Percentiles rank a stretch among this genome's conserved stretches.
Evolutionary conservation across 352 stramenopile species (phyloP).

Genomic region (Ophiocytium majus): DNA sequence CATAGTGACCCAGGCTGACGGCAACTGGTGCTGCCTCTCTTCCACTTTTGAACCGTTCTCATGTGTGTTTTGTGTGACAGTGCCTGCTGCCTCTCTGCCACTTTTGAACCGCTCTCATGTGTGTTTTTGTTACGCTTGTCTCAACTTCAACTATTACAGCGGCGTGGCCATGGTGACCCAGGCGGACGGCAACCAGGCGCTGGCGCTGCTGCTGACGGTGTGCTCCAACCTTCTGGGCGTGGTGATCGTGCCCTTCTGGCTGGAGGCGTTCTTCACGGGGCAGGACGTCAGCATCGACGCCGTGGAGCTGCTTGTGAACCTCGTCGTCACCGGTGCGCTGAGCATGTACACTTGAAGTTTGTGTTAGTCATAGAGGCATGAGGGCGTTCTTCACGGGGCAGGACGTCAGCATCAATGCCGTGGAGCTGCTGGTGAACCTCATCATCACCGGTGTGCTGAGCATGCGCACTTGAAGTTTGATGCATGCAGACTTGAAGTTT

Average conservation of each 20-base stretch:
- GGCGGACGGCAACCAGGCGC: constrained; percentile 59
- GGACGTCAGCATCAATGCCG: constrained; percentile 32
- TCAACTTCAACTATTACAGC: too few species aligned
- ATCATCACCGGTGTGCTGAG: neutral
- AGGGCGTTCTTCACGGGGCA: too few species aligned
- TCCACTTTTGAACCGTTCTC: too few species aligned
- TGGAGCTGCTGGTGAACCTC: constrained; percentile 35
- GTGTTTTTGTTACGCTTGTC: too few species aligned
- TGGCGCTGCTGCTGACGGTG: constrained; percentile 61
- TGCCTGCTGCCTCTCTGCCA: too few species aligned
- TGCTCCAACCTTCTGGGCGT: constrained; percentile 59
- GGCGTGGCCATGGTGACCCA: neutral
- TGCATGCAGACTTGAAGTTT: neutral
- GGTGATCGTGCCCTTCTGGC: constrained; percentile 59
- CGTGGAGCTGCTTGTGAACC: constrained; percentile 36
- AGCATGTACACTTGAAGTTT: neutral
- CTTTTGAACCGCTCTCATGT: too few species aligned
- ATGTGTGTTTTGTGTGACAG: too few species aligned
- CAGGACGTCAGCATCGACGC: constrained; percentile 33
- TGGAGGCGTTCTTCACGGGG: constrained; percentile 42
- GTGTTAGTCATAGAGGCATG: too few species aligned
- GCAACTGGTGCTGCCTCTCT: too few species aligned
- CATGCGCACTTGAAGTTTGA: neutral
- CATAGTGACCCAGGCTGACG: neutral
- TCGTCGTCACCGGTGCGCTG: neutral